Percentiles rank a stretch among this genome's conserved stretches.
These are phyloP conservation scores for Phytomonas francai DNA, from an alignment of 208 protist species.

Conservation along the genomic window DNA sequence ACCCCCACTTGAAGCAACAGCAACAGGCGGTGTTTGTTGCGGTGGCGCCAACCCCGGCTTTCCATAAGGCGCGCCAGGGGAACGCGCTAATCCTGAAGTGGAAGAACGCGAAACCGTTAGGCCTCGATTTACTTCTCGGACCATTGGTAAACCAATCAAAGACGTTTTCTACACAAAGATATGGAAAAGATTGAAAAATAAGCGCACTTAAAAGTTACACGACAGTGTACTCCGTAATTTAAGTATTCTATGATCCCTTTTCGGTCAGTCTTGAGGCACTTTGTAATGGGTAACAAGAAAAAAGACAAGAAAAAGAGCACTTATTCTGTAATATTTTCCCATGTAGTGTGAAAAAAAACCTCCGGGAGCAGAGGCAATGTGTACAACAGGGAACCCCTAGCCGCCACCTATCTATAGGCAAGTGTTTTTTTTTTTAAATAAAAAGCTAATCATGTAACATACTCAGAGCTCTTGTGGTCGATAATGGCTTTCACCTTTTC, in stretches of 20 bases:
- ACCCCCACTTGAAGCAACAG: neutral
- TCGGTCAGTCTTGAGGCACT: neutral
- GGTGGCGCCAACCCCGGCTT: neutral
- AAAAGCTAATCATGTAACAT: neutral
- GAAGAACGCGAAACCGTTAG: neutral
- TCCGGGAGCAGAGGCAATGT: neutral
- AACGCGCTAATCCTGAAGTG: neutral
- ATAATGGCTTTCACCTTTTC: neutral
- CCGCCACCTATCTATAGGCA: neutral
- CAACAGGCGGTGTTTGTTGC: neutral
- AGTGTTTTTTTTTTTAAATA: neutral
- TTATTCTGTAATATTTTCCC: neutral
- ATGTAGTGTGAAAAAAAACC: neutral
- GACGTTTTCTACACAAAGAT: slow-evolving; percentile 12
- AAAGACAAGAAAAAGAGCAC: slow-evolving; percentile 7
- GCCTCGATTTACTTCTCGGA: neutral
- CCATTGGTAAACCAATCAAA: neutral
- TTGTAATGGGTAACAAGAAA: neutral
- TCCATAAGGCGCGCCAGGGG: neutral
- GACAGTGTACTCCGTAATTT: neutral
- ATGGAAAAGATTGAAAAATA: neutral
- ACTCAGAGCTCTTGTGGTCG: neutral
- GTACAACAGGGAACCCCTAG: neutral
- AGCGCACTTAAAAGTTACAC: neutral
- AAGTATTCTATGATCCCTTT: neutral